Evolutionary conservation across 2,329 filamentous ascomycete genomes (phyloP).

Genomic region (Stemphylium vesicarium): DNA sequence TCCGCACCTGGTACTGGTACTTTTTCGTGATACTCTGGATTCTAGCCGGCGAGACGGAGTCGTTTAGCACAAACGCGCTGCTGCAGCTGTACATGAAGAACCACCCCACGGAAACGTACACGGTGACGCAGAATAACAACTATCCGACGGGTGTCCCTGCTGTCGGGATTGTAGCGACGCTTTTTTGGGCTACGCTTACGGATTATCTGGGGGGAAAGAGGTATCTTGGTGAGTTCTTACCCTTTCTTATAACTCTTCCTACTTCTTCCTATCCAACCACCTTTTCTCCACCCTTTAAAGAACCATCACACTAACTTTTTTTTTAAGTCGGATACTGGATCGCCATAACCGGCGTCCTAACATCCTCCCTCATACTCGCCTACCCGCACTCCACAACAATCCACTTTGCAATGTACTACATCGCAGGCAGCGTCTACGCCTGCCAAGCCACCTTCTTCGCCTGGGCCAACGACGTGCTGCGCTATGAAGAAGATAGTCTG

Average conservation of each 20-base stretch:
- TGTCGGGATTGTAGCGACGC: conserved; percentile 61
- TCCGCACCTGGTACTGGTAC: conserved; percentile 69
- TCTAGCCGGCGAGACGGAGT: conserved; percentile 74
- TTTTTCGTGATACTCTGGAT: conserved; percentile 72
- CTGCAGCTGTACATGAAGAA: conserved; percentile 59
- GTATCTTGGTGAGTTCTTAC: conserved; percentile 56
- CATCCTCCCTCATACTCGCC: conserved; percentile 67
- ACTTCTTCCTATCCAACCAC: too few relatives aligned
- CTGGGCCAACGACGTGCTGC: conserved; percentile 75
- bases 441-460: conserved; percentile 78
- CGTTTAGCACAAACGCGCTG: conserved; percentile 70
- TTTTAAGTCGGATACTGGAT: conserved; percentile 62
- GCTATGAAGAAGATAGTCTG: conserved; percentile 67
- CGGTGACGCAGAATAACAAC: conserved; percentile 59
- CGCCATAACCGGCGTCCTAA: conserved; percentile 67
- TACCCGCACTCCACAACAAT: conserved; percentile 58
- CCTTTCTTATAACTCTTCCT: not conserved
- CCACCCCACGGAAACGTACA: conserved; percentile 54
- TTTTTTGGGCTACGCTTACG: conserved; percentile 73
- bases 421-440: conserved; percentile 72
- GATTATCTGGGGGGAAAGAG: conserved; percentile 69
- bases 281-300: conserved; percentile 5
- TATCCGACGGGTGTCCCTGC: conserved; percentile 61
- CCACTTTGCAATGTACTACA: conserved; percentile 72
- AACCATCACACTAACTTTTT: not conserved